Percentiles rank a stretch among this genome's conserved stretches.
Conservation (phyloP, 1,284 basidiomycete genomes). For the Trametes polyzona region DNA sequence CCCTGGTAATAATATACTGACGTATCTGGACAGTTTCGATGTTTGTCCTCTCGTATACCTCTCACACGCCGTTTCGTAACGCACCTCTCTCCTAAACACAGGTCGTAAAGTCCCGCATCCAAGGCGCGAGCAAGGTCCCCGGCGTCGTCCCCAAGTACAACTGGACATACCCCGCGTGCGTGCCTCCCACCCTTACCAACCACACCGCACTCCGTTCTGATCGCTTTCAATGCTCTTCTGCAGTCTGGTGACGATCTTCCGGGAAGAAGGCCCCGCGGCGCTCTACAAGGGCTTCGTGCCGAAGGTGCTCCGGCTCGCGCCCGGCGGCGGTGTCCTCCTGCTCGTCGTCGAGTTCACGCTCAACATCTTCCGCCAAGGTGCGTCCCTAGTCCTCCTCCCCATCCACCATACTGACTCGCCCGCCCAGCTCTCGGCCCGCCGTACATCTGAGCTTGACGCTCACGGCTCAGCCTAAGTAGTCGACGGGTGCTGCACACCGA, state of each 20-base stretch:
- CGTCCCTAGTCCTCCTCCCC: background rate
- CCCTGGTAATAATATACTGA: background rate
- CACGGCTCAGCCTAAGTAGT: too few species aligned
- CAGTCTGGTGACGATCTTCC: constrained; percentile 76
- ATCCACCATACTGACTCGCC: background rate
- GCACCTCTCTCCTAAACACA: constrained; percentile 37
- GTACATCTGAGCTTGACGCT: constrained; percentile 20
- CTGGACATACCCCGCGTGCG: constrained; percentile 86
- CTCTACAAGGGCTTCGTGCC: constrained; percentile 95
- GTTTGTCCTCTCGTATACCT: constrained; percentile 38
- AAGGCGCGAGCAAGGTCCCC: constrained; percentile 71
- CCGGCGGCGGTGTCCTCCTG: constrained; percentile 93
- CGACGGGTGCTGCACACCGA: too few species aligned
- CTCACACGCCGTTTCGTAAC: background rate
- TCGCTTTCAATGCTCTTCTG: background rate
- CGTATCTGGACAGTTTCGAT: constrained; percentile 50
- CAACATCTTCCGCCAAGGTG: constrained; percentile 73
- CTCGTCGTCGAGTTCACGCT: constrained; percentile 89
- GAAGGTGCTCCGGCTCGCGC: constrained; percentile 86
- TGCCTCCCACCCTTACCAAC: background rate
- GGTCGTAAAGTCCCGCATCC: constrained; percentile 97
- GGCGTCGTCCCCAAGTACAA: constrained; percentile 85
- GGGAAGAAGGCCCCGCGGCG: constrained; percentile 88
- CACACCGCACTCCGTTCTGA: background rate
- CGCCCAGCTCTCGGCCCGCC: constrained; percentile 27